A percentile compares a stretch with the other conserved stretches of the same genome.
phyloP scores from a whole-genome alignment of 1,284 basidiomycete species.

The Naganishia sp. region DNA sequence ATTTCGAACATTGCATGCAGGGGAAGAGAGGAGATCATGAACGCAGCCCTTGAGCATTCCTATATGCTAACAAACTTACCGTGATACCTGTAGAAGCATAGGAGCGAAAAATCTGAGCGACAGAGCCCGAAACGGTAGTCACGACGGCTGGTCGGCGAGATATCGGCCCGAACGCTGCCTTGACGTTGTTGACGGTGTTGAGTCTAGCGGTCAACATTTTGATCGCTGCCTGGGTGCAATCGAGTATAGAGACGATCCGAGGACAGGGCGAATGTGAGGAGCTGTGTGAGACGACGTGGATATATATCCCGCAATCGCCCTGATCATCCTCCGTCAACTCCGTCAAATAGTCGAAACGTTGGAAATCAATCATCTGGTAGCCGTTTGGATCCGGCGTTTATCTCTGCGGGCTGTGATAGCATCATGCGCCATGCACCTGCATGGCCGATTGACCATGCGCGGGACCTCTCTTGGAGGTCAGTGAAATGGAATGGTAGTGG shows the following conservation, averaged over 20 bases:
- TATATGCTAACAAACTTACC: background rate
- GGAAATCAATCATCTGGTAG: slow-evolving; percentile 21
- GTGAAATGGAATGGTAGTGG: no score
- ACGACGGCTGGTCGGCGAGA: background rate
- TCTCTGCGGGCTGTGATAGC: background rate
- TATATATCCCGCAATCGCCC: slow-evolving; percentile 2
- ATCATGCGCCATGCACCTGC: background rate
- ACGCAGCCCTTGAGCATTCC: background rate
- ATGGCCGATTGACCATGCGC: no score
- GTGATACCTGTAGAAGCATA: slow-evolving; percentile 18
- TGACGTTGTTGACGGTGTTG: slow-evolving; percentile 16
- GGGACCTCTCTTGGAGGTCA: no score
- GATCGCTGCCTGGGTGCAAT: background rate
- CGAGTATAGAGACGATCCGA: background rate
- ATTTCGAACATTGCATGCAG: background rate
- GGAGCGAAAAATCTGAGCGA: background rate
- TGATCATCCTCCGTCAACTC: background rate
- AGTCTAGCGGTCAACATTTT: slow-evolving; percentile 10
- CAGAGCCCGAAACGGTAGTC: background rate
- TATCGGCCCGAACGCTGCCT: background rate
- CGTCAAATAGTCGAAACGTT: slow-evolving; percentile 17
- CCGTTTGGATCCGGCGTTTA: slow-evolving; percentile 19
- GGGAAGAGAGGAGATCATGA: background rate
- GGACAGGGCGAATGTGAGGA: background rate
- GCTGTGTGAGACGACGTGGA: background rate